Base-by-base conservation (phyloP, 345 rosid genomes). In the Citrus cavaleriei region DNA sequence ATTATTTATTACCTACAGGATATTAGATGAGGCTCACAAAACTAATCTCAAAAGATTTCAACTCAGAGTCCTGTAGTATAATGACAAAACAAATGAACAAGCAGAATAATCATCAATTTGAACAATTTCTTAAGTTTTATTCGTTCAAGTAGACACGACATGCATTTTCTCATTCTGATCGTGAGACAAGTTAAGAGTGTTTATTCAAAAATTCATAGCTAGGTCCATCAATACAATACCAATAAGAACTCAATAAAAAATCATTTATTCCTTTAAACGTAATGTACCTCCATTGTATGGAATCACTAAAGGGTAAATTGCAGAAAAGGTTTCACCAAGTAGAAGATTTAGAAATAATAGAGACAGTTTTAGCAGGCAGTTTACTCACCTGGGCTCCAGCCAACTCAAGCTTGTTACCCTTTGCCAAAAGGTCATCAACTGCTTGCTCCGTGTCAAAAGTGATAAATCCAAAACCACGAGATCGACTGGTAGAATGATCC, bases 381-480 rank as follows among this genome's bases (percentile, higher is more conserved):
- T 7, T 3, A 25, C 77, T 77, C 80, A 88, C 95, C 90, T 91
- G 97, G 58, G 91, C 67, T 35, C 93, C 97, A 42, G 92, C 78
- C 64, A 92, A 77, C 81, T 92, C 95, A 63, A 91, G 79, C 82
- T 85, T 89, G 86, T 89, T 92, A 13, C 97, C 97, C 85, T 87
- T 86, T 8, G 81, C 83, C 83, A 92, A 86, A 35, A 92, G 86
- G 24, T 85, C 89, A 86, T 92, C 97, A 66, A 92, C 97, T 34
- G 88, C 90, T 58, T 89, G 87, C 82, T 92, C 97, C 0, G 85
- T 83, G 30, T 92, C 93, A 77, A 85, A 92, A 38, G 93, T 88
- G 49, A 92, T 86, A 81, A 92, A 92, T 59, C 97, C 97, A 72
- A 91, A 92, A 22, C 97, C 97, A 73, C 97, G 97, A 12, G 97